Conservation (phyloP, 192 early-diverging fungal genomes). For the Entomortierella lignicola region DNA sequence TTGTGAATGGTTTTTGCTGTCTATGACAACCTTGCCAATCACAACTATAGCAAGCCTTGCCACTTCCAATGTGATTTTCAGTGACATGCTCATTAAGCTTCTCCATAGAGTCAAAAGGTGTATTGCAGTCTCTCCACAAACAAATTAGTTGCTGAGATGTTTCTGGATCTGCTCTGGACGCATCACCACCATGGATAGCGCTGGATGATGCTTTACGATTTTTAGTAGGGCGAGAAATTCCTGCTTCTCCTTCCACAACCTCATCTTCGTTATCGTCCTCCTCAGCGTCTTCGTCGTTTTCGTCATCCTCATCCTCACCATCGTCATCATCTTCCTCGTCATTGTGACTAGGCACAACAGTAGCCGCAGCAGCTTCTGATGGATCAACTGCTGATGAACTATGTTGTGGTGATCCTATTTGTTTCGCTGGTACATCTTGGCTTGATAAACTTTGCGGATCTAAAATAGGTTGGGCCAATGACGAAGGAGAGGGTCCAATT, state of each 20-base stretch:
- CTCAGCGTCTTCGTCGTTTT: slow-evolving; percentile 24
- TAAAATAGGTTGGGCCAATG: not conserved
- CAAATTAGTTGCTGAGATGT: slow-evolving; percentile 48
- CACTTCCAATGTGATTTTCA: slow-evolving; percentile 66
- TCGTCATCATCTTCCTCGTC: slow-evolving; percentile 47
- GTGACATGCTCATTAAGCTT: slow-evolving; percentile 63
- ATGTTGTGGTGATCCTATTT: slow-evolving; percentile 1
- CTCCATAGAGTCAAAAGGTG: slow-evolving; percentile 56
- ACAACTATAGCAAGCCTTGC: slow-evolving; percentile 65
- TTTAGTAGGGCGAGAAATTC: not conserved
- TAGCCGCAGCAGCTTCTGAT: not conserved
- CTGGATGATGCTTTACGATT: not conserved
- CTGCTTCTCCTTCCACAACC: slow-evolving; percentile 5
- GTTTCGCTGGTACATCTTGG: not conserved
- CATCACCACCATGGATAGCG: not conserved
- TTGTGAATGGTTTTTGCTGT: slow-evolving; percentile 68
- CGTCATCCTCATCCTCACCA: slow-evolving; percentile 35
- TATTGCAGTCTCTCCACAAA: slow-evolving; percentile 61
- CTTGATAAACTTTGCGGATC: not conserved
- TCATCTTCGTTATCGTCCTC: slow-evolving; percentile 37
- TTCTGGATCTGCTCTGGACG: slow-evolving; percentile 8
- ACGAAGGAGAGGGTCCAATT: slow-evolving; percentile 4
- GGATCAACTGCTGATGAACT: not conserved
- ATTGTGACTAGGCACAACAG: slow-evolving; percentile 2
- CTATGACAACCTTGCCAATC: slow-evolving; percentile 60